Percentiles rank a stretch among this genome's conserved stretches.
These are phyloP conservation scores for Colletotrichum incanum DNA, from an alignment of 2,329 filamentous ascomycete species.

Conservation along the genomic window DNA sequence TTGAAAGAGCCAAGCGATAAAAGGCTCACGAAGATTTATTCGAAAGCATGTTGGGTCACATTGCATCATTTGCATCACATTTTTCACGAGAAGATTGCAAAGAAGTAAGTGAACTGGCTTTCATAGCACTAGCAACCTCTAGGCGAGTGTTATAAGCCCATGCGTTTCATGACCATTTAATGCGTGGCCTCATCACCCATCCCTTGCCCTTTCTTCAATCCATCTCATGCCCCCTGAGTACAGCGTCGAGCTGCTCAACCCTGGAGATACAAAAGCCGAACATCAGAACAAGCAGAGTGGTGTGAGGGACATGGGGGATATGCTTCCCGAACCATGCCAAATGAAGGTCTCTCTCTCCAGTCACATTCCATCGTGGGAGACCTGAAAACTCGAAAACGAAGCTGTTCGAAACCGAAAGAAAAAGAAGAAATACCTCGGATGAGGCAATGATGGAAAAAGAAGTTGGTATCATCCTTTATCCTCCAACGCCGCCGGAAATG, in stretches of 20 bases:
- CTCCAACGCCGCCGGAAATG: constrained; percentile 40
- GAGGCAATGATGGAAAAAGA: constrained; percentile 34
- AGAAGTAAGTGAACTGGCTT: constrained; percentile 17
- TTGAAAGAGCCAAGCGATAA: neutral
- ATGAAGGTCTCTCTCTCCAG: neutral
- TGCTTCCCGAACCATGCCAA: constrained; percentile 3
- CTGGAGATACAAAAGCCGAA: neutral
- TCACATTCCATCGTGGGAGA: constrained; percentile 1
- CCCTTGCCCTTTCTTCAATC: neutral
- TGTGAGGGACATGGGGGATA: neutral
- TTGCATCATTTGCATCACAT: neutral
- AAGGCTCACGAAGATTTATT: neutral
- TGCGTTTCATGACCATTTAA: constrained; percentile 2
- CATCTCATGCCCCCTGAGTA: constrained; percentile 17
- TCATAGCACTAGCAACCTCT: constrained; percentile 13
- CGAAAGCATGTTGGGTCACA: neutral
- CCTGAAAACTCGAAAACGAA: neutral
- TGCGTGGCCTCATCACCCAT: constrained; percentile 4
- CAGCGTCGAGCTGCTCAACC: constrained; percentile 29
- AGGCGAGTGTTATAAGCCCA: constrained; percentile 15
- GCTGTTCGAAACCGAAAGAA: neutral
- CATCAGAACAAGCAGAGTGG: neutral
- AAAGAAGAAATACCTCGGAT: constrained; percentile 26
- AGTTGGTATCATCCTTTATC: constrained; percentile 42
- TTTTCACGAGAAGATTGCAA: neutral